A percentile compares a stretch with the other conserved stretches of the same genome.
These are phyloP conservation scores for Fusarium sp. DNA, from an alignment of 2,329 filamentous ascomycete genomes.

Conservation along the genomic window DNA sequence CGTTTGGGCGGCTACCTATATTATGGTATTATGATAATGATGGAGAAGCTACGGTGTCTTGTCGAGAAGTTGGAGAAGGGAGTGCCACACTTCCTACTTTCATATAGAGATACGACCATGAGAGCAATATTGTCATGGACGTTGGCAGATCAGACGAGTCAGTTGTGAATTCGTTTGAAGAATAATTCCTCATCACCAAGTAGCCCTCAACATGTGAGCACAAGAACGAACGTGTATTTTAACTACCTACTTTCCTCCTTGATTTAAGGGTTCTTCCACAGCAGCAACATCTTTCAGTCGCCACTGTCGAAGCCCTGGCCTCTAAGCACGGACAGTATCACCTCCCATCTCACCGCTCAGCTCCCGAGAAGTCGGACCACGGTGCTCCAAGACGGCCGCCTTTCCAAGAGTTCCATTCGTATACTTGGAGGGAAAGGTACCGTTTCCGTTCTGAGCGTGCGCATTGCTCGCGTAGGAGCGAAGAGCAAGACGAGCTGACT, in stretches of 20 bases:
- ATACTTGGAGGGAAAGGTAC: slow-evolving; percentile 20
- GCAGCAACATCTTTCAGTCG: slow-evolving; percentile 23
- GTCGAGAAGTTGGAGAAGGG: not conserved
- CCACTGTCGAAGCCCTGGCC: slow-evolving; percentile 13
- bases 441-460: slow-evolving; percentile 36
- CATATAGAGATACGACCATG: not conserved
- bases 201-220: not conserved
- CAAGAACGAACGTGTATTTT: slow-evolving; percentile 23
- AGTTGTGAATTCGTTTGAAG: slow-evolving; percentile 18
- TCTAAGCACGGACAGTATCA: slow-evolving; percentile 61
- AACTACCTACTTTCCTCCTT: slow-evolving; percentile 12
- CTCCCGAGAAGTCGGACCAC: slow-evolving; percentile 67
- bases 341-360: slow-evolving; percentile 73
- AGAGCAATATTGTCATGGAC: not conserved
- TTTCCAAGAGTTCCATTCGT: slow-evolving; percentile 47
- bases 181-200: slow-evolving; percentile 18
- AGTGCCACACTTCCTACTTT: not conserved
- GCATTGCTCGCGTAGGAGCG: slow-evolving; percentile 52
- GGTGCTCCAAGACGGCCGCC: slow-evolving; percentile 49
- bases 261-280: slow-evolving; percentile 29
- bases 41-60: not conserved
- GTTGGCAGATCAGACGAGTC: slow-evolving; percentile 2
- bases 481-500: slow-evolving; percentile 60
- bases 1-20: slow-evolving; percentile 11
- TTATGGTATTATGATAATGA: not conserved